These are phyloP conservation scores for Myxozyma kluyveri DNA, from an alignment of 805 yeast genomes.

Conservation along the genomic window DNA sequence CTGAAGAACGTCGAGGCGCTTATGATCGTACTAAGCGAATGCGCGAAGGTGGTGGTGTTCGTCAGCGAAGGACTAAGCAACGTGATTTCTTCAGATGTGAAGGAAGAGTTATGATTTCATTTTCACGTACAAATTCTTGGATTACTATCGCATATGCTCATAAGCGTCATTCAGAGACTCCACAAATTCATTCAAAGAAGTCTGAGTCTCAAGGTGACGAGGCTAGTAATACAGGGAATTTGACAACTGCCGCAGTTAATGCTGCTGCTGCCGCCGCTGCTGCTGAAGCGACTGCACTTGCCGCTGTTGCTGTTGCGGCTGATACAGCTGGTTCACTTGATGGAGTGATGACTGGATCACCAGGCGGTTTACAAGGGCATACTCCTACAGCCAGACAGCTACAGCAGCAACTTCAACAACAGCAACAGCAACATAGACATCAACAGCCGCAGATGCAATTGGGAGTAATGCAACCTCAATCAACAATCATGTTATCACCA, in stretches of 20 bases:
- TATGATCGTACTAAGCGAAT: constrained; percentile 28
- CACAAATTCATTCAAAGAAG: constrained; percentile 26
- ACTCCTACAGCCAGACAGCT: neutral
- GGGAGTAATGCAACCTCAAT: neutral
- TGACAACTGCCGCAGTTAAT: neutral
- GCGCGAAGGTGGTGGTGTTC: constrained; percentile 28
- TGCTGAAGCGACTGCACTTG: neutral
- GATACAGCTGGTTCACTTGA: neutral
- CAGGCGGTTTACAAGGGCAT: constrained; percentile 1
- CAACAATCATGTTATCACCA: neutral
- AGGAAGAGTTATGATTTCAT: constrained; percentile 24
- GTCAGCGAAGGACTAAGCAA: constrained; percentile 26
- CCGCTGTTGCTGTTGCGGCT: neutral
- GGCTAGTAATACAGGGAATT: no score
- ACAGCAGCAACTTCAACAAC: neutral
- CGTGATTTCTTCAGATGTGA: constrained; percentile 28
- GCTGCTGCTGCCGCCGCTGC: neutral
- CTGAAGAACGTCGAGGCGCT: constrained; percentile 28
- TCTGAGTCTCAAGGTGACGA: constrained; percentile 1
- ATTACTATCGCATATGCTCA: constrained; percentile 25
- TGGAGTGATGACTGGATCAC: neutral
- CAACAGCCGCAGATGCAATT: constrained; percentile 2
- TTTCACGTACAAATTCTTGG: constrained; percentile 26
- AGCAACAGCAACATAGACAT: neutral
- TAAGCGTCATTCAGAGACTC: constrained; percentile 24